These are phyloP conservation scores for Leucocoprinus leucothites DNA, from an alignment of 768 basidiomycete genomes.

Conservation along the genomic window DNA sequence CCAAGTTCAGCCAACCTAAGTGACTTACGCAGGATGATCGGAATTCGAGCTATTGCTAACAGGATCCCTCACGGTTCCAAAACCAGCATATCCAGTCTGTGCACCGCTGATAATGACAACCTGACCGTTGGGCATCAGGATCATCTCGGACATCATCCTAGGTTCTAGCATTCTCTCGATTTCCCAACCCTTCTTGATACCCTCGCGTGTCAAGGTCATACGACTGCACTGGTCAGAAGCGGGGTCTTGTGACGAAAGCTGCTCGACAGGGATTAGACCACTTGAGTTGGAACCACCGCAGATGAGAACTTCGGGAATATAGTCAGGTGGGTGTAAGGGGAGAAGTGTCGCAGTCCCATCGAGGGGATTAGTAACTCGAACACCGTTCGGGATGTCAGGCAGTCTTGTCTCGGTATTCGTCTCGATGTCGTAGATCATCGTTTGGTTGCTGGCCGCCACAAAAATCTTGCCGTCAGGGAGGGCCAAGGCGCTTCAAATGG, in stretches of 20 bases:
- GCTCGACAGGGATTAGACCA: conserved; percentile 24
- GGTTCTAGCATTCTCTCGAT: conserved; percentile 41
- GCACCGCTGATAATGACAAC: conserved; percentile 44
- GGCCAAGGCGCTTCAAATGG: conserved; percentile 20
- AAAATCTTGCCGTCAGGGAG: conserved; percentile 42
- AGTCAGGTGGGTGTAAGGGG: conserved; percentile 34
- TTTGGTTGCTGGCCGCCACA: conserved; percentile 37
- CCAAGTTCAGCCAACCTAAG: too few relatives aligned
- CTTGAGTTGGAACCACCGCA: conserved; percentile 41
- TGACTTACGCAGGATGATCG: conserved; percentile 28
- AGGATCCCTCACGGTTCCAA: conserved; percentile 28
- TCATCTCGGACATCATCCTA: conserved; percentile 36
- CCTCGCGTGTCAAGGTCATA: conserved; percentile 36
- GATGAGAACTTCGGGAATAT: conserved; percentile 42
- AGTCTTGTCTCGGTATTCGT: conserved; percentile 34
- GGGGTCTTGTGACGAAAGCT: conserved; percentile 37
- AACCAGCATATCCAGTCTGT: conserved; percentile 38
- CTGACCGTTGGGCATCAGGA: conserved; percentile 41
- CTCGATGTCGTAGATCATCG: conserved; percentile 38
- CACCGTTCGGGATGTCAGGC: conserved; percentile 42
- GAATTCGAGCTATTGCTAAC: conserved; percentile 25
- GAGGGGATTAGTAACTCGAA: conserved; percentile 39
- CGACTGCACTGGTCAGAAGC: conserved; percentile 42
- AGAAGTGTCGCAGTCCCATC: conserved; percentile 35
- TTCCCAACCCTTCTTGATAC: conserved; percentile 42